Conservation (phyloP, 345 rosid species). For the Arabidopsis arenosa region DNA sequence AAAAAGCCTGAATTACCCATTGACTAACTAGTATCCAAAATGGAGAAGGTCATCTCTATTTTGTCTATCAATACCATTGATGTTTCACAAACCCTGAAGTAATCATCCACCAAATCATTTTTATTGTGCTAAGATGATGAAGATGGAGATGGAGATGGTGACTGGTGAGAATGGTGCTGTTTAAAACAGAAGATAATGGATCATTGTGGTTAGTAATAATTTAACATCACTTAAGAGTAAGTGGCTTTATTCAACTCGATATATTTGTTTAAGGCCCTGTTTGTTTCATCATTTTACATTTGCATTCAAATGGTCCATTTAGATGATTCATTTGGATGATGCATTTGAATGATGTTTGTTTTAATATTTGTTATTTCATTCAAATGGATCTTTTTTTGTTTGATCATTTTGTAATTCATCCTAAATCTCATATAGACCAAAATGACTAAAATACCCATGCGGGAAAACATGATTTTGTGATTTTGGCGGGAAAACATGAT, state of each 20-base stretch:
- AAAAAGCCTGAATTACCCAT: constrained; percentile 1
- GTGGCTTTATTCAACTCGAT: constrained; percentile 34
- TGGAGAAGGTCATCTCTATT: constrained; percentile 16
- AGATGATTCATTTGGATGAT: no score
- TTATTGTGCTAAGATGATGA: background rate
- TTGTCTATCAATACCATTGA: background rate
- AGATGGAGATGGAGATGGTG: background rate
- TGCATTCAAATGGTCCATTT: no score
- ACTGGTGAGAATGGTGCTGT: background rate
- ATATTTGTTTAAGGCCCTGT: background rate
- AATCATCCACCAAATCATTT: constrained; percentile 7
- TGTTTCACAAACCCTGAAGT: background rate
- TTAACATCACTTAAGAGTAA: constrained; percentile 24
- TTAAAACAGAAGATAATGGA: background rate
- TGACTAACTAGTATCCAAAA: constrained; percentile 8
- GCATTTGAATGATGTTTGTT: no score
- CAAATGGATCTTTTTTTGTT: no score
- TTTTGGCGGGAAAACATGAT: no score
- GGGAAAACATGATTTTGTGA: no score
- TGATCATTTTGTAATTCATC: no score
- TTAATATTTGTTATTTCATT: no score
- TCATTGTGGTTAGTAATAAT: background rate
- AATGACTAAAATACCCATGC: no score
- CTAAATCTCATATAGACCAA: no score
- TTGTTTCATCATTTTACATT: no score